Base-by-base conservation (phyloP, 1,284 basidiomycete genomes). In the Prillingera fragicola region DNA sequence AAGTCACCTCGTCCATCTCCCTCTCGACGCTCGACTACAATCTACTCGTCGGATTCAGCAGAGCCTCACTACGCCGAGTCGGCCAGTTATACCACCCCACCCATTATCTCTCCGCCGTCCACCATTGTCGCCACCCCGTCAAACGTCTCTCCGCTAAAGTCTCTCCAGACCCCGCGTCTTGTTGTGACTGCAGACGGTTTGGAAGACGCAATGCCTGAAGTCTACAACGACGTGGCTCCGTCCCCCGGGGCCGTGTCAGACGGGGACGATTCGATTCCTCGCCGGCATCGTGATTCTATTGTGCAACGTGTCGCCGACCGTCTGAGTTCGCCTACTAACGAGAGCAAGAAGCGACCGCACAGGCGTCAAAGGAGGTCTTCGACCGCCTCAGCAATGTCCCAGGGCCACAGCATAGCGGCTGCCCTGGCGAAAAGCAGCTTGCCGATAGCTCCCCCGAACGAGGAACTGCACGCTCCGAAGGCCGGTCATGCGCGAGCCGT, bases 381-480 rank as follows among this genome's bases (percentile, higher is more conserved):
- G 7, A 56, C 55, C 14, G 52, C 36, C 13, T 61, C 62, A 12
- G 52, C 50, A 14, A 43, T 41, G 13, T 59, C 59, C 2, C 55
- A 48, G 19, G 43, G 50, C 8, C 39, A 50, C 33, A 49, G 49
- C 10, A 63, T 67, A 10, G 62, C 62, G 2, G 59, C 63, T 1
- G 62, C 63, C 1, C 35, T 69, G 23, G 66, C 64, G 1, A 65
- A 61, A 38, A 49, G 60, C 31, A 60, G 62, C 0, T 29, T 65
- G 17, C 55, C 59, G 24, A 50, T 66, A 17, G 48, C 54, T n/a
- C n/a, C n/a, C n/a, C n/a, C 21, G 36, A 40, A 33, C 44, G 48
- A 18, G 38, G 27, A 21, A 10, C 36, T 17, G 24, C 28, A n/a
- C 27, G 12, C n/a, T 35, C 44, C 5, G 41, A 43, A 12, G 38